Evolutionary conservation across 2,329 filamentous ascomycete genomes (phyloP).

Genomic region (Aspergillus novofumigatus): DNA sequence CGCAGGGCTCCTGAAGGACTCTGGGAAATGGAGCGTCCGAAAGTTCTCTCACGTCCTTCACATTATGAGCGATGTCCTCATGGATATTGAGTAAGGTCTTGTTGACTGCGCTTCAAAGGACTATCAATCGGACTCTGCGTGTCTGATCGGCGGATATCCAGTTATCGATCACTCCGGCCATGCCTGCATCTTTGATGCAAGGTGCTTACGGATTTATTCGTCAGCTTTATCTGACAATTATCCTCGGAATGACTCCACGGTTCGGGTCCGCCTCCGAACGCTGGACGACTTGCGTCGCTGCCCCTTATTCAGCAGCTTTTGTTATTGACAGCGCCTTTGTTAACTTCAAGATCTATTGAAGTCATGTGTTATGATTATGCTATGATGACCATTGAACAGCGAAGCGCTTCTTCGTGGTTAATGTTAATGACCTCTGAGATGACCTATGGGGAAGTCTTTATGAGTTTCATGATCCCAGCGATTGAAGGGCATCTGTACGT

Average conservation of each 20-base stretch:
- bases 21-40: slow-evolving; percentile 49
- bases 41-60: slow-evolving; percentile 51
- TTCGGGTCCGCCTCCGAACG: background rate
- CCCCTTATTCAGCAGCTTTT: background rate
- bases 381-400: background rate
- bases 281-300: background rate
- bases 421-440: background rate
- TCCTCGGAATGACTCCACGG: background rate
- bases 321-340: too few species aligned
- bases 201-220: background rate
- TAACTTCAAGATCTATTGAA: too few species aligned
- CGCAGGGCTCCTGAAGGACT: slow-evolving; percentile 50
- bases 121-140: background rate
- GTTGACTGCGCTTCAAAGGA: background rate
- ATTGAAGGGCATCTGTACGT: background rate
- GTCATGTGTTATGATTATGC: background rate
- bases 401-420: background rate
- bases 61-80: slow-evolving; percentile 51
- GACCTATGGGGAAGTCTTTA: background rate
- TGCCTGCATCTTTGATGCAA: background rate
- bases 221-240: background rate
- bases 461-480: background rate
- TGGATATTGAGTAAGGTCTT: slow-evolving; percentile 30
- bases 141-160: background rate
- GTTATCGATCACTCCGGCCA: background rate